Evolutionary conservation across 805 yeast species (phyloP).

Genomic region (Saccharomycopsis sp.): DNA sequence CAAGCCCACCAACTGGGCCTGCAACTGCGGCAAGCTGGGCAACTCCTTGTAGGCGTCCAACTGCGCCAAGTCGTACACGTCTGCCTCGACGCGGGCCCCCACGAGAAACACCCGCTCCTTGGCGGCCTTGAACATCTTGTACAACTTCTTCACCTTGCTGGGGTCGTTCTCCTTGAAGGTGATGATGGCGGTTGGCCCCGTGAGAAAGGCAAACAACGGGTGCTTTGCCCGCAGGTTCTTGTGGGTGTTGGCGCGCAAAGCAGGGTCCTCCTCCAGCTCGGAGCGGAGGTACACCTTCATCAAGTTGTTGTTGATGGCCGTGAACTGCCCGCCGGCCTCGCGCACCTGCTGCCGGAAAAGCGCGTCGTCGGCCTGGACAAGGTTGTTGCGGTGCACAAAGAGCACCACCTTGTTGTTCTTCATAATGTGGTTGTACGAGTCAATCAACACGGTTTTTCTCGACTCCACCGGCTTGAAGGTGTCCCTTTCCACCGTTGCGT

Average conservation of each 20-base stretch:
- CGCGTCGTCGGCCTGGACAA: constrained; percentile 60
- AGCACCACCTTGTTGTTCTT: constrained; percentile 61
- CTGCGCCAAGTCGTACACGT: constrained; percentile 41
- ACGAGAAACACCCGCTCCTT: constrained; percentile 70
- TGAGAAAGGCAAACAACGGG: constrained; percentile 60
- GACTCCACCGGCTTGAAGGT: constrained; percentile 58
- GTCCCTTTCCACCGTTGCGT: constrained; percentile 25
- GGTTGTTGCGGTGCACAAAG: constrained; percentile 78
- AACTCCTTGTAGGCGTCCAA: constrained; percentile 61
- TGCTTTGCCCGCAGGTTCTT: constrained; percentile 40
- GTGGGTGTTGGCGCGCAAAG: constrained; percentile 42
- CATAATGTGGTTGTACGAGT: constrained; percentile 65
- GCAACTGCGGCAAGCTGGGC: constrained; percentile 63
- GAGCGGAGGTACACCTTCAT: constrained; percentile 73
- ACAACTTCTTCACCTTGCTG: constrained; percentile 46
- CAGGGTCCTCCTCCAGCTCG: constrained; percentile 63
- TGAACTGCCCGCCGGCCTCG: constrained; percentile 59
- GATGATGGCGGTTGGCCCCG: constrained; percentile 82
- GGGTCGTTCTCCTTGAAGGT: constrained; percentile 66
- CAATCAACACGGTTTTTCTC: constrained; percentile 81
- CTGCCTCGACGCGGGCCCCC: constrained; percentile 75
- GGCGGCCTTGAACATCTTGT: constrained; percentile 51
- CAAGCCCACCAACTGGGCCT: constrained; percentile 74
- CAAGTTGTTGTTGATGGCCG: constrained; percentile 58
- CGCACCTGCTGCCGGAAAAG: constrained; percentile 51